Base-by-base conservation (phyloP, 2,329 filamentous ascomycete species). In the Calonectria ilicicola region DNA sequence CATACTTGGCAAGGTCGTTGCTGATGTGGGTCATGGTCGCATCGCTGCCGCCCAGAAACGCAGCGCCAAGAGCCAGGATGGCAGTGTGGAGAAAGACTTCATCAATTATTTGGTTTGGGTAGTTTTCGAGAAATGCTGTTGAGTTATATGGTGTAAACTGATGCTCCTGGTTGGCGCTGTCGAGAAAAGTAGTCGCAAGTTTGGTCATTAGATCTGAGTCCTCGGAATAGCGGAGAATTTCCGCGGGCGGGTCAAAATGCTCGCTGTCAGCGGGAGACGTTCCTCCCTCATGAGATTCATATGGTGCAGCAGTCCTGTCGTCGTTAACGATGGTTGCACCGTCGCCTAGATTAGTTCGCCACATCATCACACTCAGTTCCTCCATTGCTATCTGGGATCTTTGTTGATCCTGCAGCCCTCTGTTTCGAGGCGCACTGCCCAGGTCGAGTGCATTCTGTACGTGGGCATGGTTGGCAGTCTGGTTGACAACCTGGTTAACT, bases 281-380 rank as follows among this genome's bases (percentile, higher is more conserved):
- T 4, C 12, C 47, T 12, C 21, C 53, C 9, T 60, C 53, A 7
- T 60, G 38, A 21, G 15, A 60, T 9, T 60, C 53, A 6, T 60
- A 60, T 21, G 32, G 2, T 17, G 32, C 53, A 19, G 53, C 53
- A 14, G 53, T 60, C 5, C 26, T 60, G 1, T 60, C 53, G 21
- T 60, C 53, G 26, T 60, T 60, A 2, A 60, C 32, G 38, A 60
- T 60, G 23, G 53, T 32, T 60, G 53, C 53, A 40, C 53, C 53
- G 12, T 60, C 53, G 5, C 32, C 53, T 3, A 60, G 35, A 5
- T 60, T 60, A 14, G 53, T 60, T 27, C 53, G 38, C 53, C 53
- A 60, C 53, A 60, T 60, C 53, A 60, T 60, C 4, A 60, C 53
- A 17, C 53, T 60, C 35, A 60, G 19, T 60, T 60, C 53, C 21